Percentiles rank a stretch among this genome's conserved stretches.
These are phyloP conservation scores for Phaseolus lunatus DNA, from an alignment of 306 rosid genomes.

Conservation along the genomic window DNA sequence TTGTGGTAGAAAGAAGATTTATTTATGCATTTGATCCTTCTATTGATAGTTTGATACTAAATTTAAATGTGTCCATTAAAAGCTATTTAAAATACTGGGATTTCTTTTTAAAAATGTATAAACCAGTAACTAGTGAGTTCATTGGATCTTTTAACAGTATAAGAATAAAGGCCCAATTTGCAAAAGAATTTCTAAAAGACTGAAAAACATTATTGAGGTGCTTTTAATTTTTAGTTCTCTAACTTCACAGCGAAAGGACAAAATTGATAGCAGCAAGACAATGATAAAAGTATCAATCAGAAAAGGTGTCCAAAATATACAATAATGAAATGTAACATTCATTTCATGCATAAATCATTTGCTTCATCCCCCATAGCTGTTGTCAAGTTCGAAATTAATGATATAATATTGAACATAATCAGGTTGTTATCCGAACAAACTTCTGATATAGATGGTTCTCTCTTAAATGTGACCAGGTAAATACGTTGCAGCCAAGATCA, in stretches of 20 bases:
- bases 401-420: not conserved
- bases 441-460: slow-evolving; percentile 18
- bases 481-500: not conserved
- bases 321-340: slow-evolving; percentile 13
- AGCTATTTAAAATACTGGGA: not conserved
- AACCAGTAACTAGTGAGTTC: not conserved
- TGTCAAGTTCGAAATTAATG: slow-evolving; percentile 12
- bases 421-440: slow-evolving; percentile 24
- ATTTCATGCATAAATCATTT: not conserved
- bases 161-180: slow-evolving; percentile 5
- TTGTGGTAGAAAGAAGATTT: not conserved
- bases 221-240: not conserved
- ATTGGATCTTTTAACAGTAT: slow-evolving; percentile 27
- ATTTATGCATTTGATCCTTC: slow-evolving; percentile 21
- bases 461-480: not conserved
- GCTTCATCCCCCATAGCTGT: slow-evolving; percentile 2
- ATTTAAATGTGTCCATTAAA: not conserved
- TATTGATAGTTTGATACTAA: slow-evolving; percentile 17
- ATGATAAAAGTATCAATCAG: slow-evolving; percentile 10
- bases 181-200: slow-evolving; percentile 25
- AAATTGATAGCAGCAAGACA: not conserved
- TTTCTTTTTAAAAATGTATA: slow-evolving; percentile 9
- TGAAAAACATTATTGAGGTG: slow-evolving; percentile 7
- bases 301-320: slow-evolving; percentile 19
- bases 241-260: not conserved